phyloP scores from a whole-genome alignment of 371 early-diverging fungal species.

The Mortierella sp. region DNA sequence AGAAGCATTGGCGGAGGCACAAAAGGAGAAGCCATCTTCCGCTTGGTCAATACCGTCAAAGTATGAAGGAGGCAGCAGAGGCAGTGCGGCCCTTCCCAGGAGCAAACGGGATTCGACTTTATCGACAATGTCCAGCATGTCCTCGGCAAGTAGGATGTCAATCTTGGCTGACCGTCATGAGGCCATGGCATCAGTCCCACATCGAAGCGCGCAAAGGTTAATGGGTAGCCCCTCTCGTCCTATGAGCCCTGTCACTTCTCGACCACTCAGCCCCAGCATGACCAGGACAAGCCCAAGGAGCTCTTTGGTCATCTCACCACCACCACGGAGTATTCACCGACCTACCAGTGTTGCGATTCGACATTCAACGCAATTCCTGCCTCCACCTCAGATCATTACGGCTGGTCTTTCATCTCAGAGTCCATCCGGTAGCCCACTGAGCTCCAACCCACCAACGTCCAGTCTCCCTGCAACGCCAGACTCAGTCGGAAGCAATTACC shows the following conservation, averaged over 20 bases:
- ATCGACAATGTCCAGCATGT: constrained; percentile 26
- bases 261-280: constrained; percentile 35
- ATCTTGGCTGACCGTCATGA: constrained; percentile 18
- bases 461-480: constrained; percentile 40
- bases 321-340: constrained; percentile 50
- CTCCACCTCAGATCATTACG: constrained; percentile 35
- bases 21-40: constrained; percentile 23
- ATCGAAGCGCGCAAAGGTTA: constrained; percentile 24
- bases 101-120: constrained; percentile 47
- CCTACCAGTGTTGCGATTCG: constrained; percentile 45
- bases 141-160: constrained; percentile 12
- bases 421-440: constrained; percentile 7
- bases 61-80: constrained; percentile 6
- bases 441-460: constrained; percentile 26
- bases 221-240: constrained; percentile 20
- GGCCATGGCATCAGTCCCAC: not conserved
- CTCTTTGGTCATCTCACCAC: constrained; percentile 49
- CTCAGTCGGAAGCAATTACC: not conserved
- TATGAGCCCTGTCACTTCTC: constrained; percentile 33
- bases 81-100: constrained; percentile 38
- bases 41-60: constrained; percentile 45
- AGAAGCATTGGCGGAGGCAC: constrained; percentile 37
- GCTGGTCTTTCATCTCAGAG: constrained; percentile 22
- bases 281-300: constrained; percentile 46
- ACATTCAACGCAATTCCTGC: constrained; percentile 50